These are phyloP conservation scores for Flaveria bidentis DNA, from an alignment of 129 eudicot genomes.

Conservation along the genomic window DNA sequence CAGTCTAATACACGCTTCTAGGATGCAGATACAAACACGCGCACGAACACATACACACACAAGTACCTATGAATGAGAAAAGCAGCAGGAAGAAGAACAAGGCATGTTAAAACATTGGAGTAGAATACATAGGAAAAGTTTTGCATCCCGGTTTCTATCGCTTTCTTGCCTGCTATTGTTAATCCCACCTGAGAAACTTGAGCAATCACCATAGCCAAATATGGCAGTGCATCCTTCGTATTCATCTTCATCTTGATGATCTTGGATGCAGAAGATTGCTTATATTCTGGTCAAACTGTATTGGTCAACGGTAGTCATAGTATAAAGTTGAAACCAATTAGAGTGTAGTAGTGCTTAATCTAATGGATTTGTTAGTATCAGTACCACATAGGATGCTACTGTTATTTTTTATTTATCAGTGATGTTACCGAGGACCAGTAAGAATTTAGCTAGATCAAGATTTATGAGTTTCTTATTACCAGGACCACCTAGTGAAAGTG, in stretches of 20 bases:
- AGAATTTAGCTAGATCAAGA: neutral
- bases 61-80: constrained; percentile 38
- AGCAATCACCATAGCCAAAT: constrained; percentile 45
- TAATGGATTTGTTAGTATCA: neutral
- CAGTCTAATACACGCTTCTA: neutral
- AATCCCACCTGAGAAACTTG: constrained; percentile 58
- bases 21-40: neutral
- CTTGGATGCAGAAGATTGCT: constrained; percentile 19
- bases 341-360: neutral
- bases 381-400: constrained; percentile 17
- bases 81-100: constrained; percentile 51
- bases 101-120: constrained; percentile 43
- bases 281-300: constrained; percentile 17
- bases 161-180: constrained; percentile 44
- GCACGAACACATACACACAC: too few relatives aligned
- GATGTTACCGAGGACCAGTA: neutral
- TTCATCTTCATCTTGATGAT: constrained; percentile 30
- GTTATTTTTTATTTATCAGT: neutral
- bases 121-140: constrained; percentile 29
- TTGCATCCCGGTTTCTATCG: constrained; percentile 56
- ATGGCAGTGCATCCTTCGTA: constrained; percentile 48
- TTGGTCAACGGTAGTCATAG: constrained; percentile 1
- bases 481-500: constrained; percentile 12
- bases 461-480: constrained; percentile 4
- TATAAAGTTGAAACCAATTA: neutral